These are phyloP conservation scores for Poa annua DNA, from an alignment of 176 grass and related monocot species.

Conservation along the genomic window DNA sequence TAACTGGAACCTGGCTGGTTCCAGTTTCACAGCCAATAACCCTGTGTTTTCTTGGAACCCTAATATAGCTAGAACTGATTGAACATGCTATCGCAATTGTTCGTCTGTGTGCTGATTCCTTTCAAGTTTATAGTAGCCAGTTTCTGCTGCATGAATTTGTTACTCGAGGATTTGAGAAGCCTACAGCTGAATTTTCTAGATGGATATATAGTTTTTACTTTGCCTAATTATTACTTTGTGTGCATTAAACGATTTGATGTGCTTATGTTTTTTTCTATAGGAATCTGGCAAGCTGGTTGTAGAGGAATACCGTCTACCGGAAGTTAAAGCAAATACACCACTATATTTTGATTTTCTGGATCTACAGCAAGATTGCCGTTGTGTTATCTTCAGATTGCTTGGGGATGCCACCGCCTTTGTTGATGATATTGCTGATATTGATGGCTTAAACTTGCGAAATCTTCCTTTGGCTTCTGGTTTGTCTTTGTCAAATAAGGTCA, in stretches of 20 bases:
- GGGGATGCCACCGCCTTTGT: conserved; percentile 84
- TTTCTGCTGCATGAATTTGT: conserved; percentile 11
- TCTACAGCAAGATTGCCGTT: conserved; percentile 59
- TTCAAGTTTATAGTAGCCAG: conserved; percentile 24
- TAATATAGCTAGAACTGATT: conserved; percentile 1
- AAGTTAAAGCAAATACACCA: conserved; percentile 66
- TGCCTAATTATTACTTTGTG: conserved; percentile 20
- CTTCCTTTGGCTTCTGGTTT: conserved; percentile 79
- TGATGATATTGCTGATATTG: conserved; percentile 86
- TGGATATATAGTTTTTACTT: background rate
- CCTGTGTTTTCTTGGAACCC: background rate
- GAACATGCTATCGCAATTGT: conserved; percentile 24
- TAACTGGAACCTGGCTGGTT: background rate
- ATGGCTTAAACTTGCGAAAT: conserved; percentile 68
- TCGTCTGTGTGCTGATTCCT: conserved; percentile 25
- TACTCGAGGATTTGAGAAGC: conserved; percentile 25
- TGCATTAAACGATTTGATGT: conserved; percentile 31
- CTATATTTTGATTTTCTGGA: conserved; percentile 95
- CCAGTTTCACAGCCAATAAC: background rate
- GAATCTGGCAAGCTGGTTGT: conserved; percentile 74
- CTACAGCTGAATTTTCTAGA: background rate
- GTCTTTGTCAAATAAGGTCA: conserved; percentile 88
- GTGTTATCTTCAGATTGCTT: conserved; percentile 78
- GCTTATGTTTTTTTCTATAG: conserved; percentile 53
- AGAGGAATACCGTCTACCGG: conserved; percentile 85